Conservation (phyloP, 805 yeast species). For the Yamadazyma phyllophila region DNA sequence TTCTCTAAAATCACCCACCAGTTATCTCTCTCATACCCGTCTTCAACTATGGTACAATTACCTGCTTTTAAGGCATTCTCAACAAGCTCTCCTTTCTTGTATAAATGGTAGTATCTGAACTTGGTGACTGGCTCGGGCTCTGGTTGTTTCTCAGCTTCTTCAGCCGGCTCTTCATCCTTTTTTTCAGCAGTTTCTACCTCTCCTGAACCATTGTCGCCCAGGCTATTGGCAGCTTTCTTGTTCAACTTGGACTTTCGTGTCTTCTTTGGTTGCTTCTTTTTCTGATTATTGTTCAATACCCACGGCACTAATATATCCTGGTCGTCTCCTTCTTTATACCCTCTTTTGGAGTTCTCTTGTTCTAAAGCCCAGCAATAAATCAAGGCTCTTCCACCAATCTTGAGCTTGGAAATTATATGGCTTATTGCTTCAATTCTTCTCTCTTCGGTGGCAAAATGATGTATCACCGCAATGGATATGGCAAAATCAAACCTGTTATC, state of each 20-base stretch:
- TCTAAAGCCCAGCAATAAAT: constrained; percentile 97
- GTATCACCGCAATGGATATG: constrained; percentile 91
- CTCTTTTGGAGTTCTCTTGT: constrained; percentile 82
- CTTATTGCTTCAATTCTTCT: constrained; percentile 74
- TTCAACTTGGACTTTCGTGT: constrained; percentile 6
- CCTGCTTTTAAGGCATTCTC: constrained; percentile 73
- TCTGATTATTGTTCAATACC: constrained; percentile 63
- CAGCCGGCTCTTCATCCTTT: constrained; percentile 10
- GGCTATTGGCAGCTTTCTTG: constrained; percentile 7
- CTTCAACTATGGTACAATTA: constrained; percentile 53
- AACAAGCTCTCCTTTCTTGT: constrained; percentile 77
- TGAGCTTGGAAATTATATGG: constrained; percentile 62
- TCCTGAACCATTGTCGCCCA: neutral
- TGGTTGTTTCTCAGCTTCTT: constrained; percentile 9
- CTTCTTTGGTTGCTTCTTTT: constrained; percentile 27
- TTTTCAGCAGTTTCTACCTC: neutral
- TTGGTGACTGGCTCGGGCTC: constrained; percentile 48
- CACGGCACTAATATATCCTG: constrained; percentile 96
- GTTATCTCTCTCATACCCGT: constrained; percentile 91
- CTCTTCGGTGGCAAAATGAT: constrained; percentile 85
- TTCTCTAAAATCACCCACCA: constrained; percentile 65
- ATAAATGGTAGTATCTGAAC: constrained; percentile 86
- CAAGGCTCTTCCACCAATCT: constrained; percentile 62
- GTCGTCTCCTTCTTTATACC: constrained; percentile 86
- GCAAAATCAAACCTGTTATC: constrained; percentile 68